Evolutionary conservation across 2,329 filamentous ascomycete species (phyloP), one percentile per base, ranked within the genome.

Genomic region (Decorospora gaudefroyi): DNA sequence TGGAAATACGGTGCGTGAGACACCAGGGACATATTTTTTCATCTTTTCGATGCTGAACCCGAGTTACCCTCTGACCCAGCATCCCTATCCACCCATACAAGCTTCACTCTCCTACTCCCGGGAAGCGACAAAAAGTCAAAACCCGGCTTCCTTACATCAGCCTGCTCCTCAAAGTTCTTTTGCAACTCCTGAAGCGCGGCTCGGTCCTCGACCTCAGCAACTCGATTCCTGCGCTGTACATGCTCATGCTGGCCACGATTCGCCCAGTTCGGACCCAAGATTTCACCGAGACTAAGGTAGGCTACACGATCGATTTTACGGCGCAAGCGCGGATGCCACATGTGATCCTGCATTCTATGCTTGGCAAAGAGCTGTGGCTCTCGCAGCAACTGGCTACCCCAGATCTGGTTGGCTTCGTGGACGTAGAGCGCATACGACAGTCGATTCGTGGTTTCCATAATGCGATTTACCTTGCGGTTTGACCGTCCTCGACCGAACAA

Each of bases 401-500:
- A 69, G 4, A 65, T 51, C 23, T 27, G 23, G 27, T 69, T 69
- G 18, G 62, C 55, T 13, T 61, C 49, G 2, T 49, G 31, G 2
- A 67, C 57, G 36, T 67, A 68, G 3, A 46, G 38, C 1, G 31
- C 16, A 29, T 67, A 68, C 2, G 50, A 32, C 1, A 46, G 51
- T 1, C 18, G 48, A 21, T 68, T 69, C 1, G 19, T 25, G 4
- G 26, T 28, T 40, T 62, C 52, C 57, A 67, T 59, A 1, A 54
- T 47, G 4, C 59, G 51, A n/a, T 68, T 70, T 11, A 57, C 51
- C 13, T 41, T 51, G 13, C 46, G 52, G 4, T 23, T 36, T 3
- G 60, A 63, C 6, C 42, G 49, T 1, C 62, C 56, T 4, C 46
- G 43, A 11, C 65, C 62, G 16, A 68, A 71, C 6, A 70, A 47